These are phyloP conservation scores for Harringtonia lauricola DNA, from an alignment of 2,329 filamentous ascomycete genomes.

Conservation along the genomic window DNA sequence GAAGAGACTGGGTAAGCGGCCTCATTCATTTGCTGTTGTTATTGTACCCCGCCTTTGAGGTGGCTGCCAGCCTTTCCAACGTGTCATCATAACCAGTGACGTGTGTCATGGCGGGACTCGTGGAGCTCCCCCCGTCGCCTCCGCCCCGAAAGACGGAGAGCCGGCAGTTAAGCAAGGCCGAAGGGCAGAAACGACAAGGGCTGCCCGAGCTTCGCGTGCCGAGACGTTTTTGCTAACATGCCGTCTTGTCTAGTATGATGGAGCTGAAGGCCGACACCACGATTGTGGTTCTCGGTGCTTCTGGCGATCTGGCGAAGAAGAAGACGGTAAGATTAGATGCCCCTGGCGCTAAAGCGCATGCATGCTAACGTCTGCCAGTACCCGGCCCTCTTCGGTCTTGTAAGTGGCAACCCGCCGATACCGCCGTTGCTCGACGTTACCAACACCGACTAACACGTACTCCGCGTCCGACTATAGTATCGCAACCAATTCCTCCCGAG, in stretches of 20 bases:
- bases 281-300: slow-evolving; percentile 92
- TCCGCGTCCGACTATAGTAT: slow-evolving; percentile 46
- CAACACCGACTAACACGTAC: not conserved
- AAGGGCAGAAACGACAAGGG: too few species aligned
- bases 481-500: slow-evolving; percentile 98
- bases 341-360: not conserved
- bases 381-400: slow-evolving; percentile 91
- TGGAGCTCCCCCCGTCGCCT: too few species aligned
- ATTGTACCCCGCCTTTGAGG: not conserved
- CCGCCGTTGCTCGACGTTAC: not conserved
- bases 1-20: slow-evolving; percentile 1
- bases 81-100: too few species aligned
- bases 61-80: not conserved
- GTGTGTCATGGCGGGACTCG: too few species aligned
- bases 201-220: too few species aligned
- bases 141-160: too few species aligned
- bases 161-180: too few species aligned
- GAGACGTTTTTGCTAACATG: too few species aligned
- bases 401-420: slow-evolving; percentile 40
- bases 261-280: slow-evolving; percentile 98
- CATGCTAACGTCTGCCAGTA: slow-evolving; percentile 47
- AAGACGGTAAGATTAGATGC: slow-evolving; percentile 62
- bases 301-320: slow-evolving; percentile 97
- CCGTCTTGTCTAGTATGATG: slow-evolving; percentile 48
- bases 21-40: not conserved